Evolutionary conservation across 2,329 filamentous ascomycete species (phyloP).

Genomic region (Didymella segeticola): DNA sequence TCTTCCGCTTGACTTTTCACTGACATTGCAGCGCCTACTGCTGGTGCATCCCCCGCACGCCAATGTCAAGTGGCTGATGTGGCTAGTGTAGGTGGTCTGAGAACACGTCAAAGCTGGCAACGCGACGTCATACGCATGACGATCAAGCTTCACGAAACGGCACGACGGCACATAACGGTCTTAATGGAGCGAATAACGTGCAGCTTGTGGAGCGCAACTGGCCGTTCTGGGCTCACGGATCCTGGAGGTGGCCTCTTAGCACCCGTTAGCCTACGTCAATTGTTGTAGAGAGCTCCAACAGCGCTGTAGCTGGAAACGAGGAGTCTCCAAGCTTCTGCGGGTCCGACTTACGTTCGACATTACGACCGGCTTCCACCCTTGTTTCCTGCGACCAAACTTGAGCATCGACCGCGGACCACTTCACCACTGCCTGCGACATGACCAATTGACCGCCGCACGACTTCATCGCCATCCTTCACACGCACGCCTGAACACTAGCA

Average conservation of each 20-base stretch:
- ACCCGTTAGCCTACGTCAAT: conserved; percentile 32
- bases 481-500: background rate
- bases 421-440: conserved; percentile 9
- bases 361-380: conserved; percentile 20
- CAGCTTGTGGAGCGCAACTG: conserved; percentile 26
- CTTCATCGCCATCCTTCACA: background rate
- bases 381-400: conserved; percentile 11
- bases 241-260: conserved; percentile 16
- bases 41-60: conserved; percentile 24
- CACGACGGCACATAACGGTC: conserved; percentile 24
- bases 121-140: conserved; percentile 30
- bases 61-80: conserved; percentile 21
- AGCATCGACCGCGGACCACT: conserved; percentile 1
- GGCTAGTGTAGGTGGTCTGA: conserved; percentile 22
- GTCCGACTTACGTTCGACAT: conserved; percentile 12
- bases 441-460: conserved; percentile 2
- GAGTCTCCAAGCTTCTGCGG: conserved; percentile 19
- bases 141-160: conserved; percentile 25
- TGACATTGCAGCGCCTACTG: background rate
- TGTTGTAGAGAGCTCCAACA: conserved; percentile 17
- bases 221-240: conserved; percentile 10
- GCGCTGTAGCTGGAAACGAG: conserved; percentile 15
- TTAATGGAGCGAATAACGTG: conserved; percentile 20
- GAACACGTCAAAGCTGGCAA: conserved; percentile 22
- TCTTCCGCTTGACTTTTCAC: background rate